A percentile compares a stretch with the other conserved stretches of the same genome.
phyloP scores from a whole-genome alignment of 1,139 yeast species.

The Kurtzmaniella quercitrusa region DNA sequence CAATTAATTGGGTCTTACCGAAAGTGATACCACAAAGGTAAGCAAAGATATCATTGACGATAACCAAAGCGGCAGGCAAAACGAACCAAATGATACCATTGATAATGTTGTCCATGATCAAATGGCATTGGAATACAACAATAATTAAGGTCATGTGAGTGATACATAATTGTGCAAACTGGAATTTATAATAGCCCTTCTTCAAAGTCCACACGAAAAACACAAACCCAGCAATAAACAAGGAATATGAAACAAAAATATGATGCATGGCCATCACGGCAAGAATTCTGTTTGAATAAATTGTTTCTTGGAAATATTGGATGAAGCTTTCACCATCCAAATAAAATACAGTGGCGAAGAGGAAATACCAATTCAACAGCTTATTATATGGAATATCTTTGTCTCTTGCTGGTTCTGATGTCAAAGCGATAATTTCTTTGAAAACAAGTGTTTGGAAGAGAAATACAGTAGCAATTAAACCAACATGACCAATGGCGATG shows the following conservation, averaged over 20 bases:
- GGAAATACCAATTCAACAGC: constrained; percentile 85
- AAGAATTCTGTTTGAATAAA: constrained; percentile 42
- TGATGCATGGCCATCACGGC: constrained; percentile 60
- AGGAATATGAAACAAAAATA: constrained; percentile 75
- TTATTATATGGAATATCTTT: constrained; percentile 79
- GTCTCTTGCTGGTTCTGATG: constrained; percentile 79
- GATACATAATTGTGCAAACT: constrained; percentile 88
- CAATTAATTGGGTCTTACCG: constrained; percentile 89
- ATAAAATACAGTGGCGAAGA: constrained; percentile 78
- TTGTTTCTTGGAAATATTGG: constrained; percentile 47
- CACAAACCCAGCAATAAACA: constrained; percentile 85
- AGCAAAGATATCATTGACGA: constrained; percentile 94
- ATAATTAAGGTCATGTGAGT: constrained; percentile 91
- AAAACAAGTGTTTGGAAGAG: constrained; percentile 78
- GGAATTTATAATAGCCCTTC: constrained; percentile 86
- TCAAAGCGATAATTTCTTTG: constrained; percentile 86
- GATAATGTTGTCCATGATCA: constrained; percentile 83
- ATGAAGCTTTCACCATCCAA: constrained; percentile 84
- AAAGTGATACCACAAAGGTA: constrained; percentile 95
- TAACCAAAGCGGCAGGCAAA: constrained; percentile 86
- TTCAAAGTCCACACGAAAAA: constrained; percentile 86
- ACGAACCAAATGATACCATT: constrained; percentile 94
- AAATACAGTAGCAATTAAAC: constrained; percentile 69
- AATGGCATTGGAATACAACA: constrained; percentile 92
- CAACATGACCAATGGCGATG: constrained; percentile 83